Percentiles rank a stretch among this genome's conserved stretches.
Conservation (phyloP, 352 stramenopile genomes). For the Phytophthora idaei region DNA sequence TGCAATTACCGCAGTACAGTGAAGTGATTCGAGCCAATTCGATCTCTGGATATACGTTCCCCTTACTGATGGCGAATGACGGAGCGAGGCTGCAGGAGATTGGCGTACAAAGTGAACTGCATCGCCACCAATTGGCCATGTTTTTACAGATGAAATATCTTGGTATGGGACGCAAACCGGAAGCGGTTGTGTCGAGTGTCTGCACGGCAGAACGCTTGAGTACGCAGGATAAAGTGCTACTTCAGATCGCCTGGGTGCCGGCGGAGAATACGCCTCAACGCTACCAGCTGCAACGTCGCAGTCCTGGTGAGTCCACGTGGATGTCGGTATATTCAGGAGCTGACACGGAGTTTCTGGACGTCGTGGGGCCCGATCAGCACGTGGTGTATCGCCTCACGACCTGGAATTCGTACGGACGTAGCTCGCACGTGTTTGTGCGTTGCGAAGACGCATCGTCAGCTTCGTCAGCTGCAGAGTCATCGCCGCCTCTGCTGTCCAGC, state of each 20-base stretch:
- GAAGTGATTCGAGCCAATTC: conserved; percentile 79
- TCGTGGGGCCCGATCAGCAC: conserved; percentile 56
- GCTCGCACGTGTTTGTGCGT: conserved; percentile 58
- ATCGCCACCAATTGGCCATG: conserved; percentile 81
- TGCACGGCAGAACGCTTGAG: conserved; percentile 40
- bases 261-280: conserved; percentile 53
- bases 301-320: conserved; percentile 64
- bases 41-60: conserved; percentile 88
- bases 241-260: conserved; percentile 67
- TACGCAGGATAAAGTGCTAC: conserved; percentile 39
- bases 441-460: conserved; percentile 43
- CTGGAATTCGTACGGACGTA: conserved; percentile 86
- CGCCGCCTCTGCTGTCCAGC: conserved; percentile 11
- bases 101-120: conserved; percentile 68
- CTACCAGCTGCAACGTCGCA: conserved; percentile 76
- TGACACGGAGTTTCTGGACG: conserved; percentile 76
- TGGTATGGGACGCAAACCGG: conserved; percentile 72
- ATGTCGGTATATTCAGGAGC: conserved; percentile 61
- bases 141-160: conserved; percentile 88
- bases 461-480: conserved; percentile 17
- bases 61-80: conserved; percentile 85
- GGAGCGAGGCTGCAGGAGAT: conserved; percentile 73
- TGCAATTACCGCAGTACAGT: conserved; percentile 84
- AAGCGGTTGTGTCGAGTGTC: conserved; percentile 44
- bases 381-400: conserved; percentile 79